Conservation (phyloP, 2,329 filamentous ascomycete species). For the Tolypocladium guangdongense region DNA sequence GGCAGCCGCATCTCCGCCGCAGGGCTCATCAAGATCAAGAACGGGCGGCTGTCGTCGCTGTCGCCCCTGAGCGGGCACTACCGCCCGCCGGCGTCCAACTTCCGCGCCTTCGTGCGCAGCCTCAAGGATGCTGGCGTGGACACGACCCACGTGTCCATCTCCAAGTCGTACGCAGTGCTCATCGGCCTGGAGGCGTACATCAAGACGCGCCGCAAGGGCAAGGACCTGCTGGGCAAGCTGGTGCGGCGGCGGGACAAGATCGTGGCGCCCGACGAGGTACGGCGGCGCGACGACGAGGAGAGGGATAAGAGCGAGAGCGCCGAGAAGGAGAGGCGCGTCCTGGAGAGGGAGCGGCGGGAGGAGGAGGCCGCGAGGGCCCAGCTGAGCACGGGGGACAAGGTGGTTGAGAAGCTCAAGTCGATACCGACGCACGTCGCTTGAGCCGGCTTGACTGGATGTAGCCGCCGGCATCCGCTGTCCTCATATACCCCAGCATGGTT, state of each 20-base stretch:
- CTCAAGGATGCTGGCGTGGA: slow-evolving; percentile 67
- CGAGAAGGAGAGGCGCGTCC: slow-evolving; percentile 33
- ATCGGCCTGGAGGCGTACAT: slow-evolving; percentile 74
- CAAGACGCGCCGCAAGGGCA: slow-evolving; percentile 55
- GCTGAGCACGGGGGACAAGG: slow-evolving; percentile 13
- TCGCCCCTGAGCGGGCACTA: slow-evolving; percentile 73
- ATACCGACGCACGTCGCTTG: slow-evolving; percentile 13
- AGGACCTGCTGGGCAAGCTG: slow-evolving; percentile 38
- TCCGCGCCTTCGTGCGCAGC: slow-evolving; percentile 66
- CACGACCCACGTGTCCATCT: slow-evolving; percentile 67
- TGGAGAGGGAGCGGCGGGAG: slow-evolving; percentile 25
- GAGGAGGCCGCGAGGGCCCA: slow-evolving; percentile 27
- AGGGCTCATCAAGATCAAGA: slow-evolving; percentile 74
- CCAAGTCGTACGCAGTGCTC: slow-evolving; percentile 70
- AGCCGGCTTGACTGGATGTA: neutral
- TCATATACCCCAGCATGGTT: neutral
- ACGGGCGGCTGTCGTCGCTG: slow-evolving; percentile 64
- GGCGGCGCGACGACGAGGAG: slow-evolving; percentile 44
- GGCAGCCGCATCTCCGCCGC: slow-evolving; percentile 73
- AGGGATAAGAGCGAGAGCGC: slow-evolving; percentile 51
- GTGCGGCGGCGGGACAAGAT: slow-evolving; percentile 46
- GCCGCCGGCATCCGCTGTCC: neutral
- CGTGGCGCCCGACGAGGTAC: slow-evolving; percentile 48
- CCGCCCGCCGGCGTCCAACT: slow-evolving; percentile 71
- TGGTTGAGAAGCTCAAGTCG: slow-evolving; percentile 31